Conservation (phyloP, 768 basidiomycete species). For the Glaciozyma antarctica region DNA sequence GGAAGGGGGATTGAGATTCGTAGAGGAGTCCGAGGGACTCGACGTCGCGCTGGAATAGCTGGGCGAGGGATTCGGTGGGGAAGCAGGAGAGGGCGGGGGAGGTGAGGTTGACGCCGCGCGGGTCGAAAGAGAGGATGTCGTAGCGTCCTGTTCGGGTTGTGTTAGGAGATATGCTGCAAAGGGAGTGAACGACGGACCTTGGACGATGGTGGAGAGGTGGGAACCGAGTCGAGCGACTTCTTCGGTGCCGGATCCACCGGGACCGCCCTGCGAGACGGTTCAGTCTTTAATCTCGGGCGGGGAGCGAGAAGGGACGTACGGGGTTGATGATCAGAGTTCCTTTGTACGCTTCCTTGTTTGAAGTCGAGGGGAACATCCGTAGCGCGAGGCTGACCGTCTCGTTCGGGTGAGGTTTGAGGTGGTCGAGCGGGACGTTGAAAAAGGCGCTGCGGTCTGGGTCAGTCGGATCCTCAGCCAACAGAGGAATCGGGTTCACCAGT, state of each 20-base stretch:
- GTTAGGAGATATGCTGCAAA: too few species aligned
- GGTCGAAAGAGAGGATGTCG: slow-evolving; percentile 32
- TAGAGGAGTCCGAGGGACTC: slow-evolving; percentile 12
- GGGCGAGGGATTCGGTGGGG: slow-evolving; percentile 13
- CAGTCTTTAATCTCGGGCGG: not conserved
- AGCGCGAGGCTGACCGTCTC: slow-evolving; percentile 27
- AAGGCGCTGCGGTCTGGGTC: slow-evolving; percentile 7
- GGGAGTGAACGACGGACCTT: not conserved
- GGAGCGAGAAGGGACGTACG: not conserved
- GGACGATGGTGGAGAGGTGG: slow-evolving; percentile 14
- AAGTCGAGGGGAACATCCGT: slow-evolving; percentile 25
- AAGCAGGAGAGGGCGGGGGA: slow-evolving; percentile 28
- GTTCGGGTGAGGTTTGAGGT: slow-evolving; percentile 14
- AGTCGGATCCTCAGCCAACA: too few species aligned
- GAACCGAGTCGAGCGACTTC: slow-evolving; percentile 7
- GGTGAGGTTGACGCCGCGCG: slow-evolving; percentile 31
- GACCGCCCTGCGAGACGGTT: slow-evolving; percentile 25
- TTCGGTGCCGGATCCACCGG: slow-evolving; percentile 26
- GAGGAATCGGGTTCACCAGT: too few species aligned
- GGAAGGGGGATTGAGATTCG: not conserved
- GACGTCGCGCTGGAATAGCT: slow-evolving; percentile 16
- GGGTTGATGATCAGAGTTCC: slow-evolving; percentile 16
- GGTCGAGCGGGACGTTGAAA: slow-evolving; percentile 25
- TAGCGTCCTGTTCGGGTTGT: slow-evolving; percentile 15
- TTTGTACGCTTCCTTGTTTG: slow-evolving; percentile 6